Conservation (phyloP, 495 filamentous ascomycete species). For the Penicillium chermesinum region DNA sequence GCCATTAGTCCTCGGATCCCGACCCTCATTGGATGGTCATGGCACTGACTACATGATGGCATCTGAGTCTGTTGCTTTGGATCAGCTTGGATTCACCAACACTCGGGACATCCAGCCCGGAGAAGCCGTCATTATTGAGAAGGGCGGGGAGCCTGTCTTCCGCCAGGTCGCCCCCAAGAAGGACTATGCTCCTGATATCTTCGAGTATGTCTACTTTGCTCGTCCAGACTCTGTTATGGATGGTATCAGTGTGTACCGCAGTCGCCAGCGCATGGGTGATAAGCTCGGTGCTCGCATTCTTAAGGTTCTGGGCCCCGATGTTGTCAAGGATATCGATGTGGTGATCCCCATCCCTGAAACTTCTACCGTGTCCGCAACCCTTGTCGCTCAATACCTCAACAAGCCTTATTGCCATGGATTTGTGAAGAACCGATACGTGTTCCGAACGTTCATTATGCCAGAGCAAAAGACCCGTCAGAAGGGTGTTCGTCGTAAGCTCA, state of each 20-base stretch:
- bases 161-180: slow-evolving; percentile 67
- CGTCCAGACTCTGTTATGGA: slow-evolving; percentile 89
- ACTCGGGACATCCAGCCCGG: slow-evolving; percentile 84
- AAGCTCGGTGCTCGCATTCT: slow-evolving; percentile 77
- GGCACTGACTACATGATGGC: slow-evolving; percentile 95
- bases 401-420: slow-evolving; percentile 83
- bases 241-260: slow-evolving; percentile 85
- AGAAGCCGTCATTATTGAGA: slow-evolving; percentile 89
- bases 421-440: slow-evolving; percentile 94
- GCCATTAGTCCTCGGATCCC: slow-evolving; percentile 76
- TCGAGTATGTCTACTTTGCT: slow-evolving; percentile 76
- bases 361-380: slow-evolving; percentile 76
- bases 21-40: slow-evolving; percentile 58
- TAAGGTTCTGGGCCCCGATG: slow-evolving; percentile 65
- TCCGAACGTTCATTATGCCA: slow-evolving; percentile 95
- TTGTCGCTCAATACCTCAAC: slow-evolving; percentile 68
- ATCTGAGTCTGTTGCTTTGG: slow-evolving; percentile 89
- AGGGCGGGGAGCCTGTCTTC: slow-evolving; percentile 68
- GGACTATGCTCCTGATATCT: slow-evolving; percentile 87
- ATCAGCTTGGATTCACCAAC: slow-evolving; percentile 78
- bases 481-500: slow-evolving; percentile 55
- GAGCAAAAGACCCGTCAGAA: slow-evolving; percentile 77
- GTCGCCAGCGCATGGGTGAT: slow-evolving; percentile 87
- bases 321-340: slow-evolving; percentile 80
- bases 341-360: slow-evolving; percentile 90